These are phyloP conservation scores for Pleurotus salmoneostramineus DNA, from an alignment of 768 basidiomycete species.

Conservation along the genomic window DNA sequence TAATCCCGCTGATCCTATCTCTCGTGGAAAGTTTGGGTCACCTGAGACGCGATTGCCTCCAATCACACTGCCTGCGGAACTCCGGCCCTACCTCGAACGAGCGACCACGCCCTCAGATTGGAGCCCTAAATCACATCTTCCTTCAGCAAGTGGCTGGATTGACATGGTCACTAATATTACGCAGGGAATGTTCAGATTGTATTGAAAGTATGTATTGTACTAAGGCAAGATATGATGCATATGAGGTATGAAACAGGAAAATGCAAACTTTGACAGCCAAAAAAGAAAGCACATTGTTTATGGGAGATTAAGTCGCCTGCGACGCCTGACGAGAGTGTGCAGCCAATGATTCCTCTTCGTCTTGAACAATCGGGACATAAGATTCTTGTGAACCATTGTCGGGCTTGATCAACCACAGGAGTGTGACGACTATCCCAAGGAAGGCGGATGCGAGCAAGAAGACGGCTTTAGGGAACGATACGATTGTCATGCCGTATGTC, in stretches of 20 bases:
- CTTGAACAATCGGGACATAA: not conserved
- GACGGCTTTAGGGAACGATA: constrained; percentile 61
- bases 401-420: constrained; percentile 6
- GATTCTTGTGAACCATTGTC: constrained; percentile 3
- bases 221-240: not conserved
- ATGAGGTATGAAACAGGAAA: not conserved
- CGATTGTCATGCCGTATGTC: constrained; percentile 63
- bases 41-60: not conserved
- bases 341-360: not conserved
- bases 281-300: not conserved
- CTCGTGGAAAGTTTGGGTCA: constrained; percentile 13
- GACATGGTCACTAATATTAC: no score
- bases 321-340: not conserved
- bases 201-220: not conserved
- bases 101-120: not conserved
- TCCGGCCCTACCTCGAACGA: not conserved
- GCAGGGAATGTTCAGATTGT: no score
- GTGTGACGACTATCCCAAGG: constrained; percentile 40
- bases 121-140: no score
- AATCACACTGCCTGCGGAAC: not conserved
- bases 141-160: no score
- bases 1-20: constrained; percentile 23
- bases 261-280: not conserved
- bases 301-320: not conserved
- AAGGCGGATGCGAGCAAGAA: constrained; percentile 59